Conservation (phyloP, 164 flowering plant species). For the Stephania cephalantha region DNA sequence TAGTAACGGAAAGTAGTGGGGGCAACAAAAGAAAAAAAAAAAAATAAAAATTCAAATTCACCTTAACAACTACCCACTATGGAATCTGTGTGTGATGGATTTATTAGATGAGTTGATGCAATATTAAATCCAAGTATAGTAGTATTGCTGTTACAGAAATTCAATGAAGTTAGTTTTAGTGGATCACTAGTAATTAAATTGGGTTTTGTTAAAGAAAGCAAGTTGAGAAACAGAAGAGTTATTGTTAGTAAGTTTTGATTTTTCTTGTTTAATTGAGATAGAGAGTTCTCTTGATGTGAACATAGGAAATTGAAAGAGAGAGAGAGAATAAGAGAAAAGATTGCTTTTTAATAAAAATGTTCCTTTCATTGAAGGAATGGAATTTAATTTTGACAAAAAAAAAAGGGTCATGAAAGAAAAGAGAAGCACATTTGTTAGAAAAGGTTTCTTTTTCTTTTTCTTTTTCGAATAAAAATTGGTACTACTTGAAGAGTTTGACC, state of each 20-base stretch:
- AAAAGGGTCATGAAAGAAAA: too few species aligned
- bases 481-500: too few species aligned
- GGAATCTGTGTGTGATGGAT: neutral
- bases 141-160: neutral
- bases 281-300: neutral
- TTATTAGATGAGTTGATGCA: neutral
- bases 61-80: neutral
- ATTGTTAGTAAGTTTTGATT: too few species aligned
- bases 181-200: neutral
- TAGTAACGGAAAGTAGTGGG: conserved; percentile 4
- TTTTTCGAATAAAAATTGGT: too few species aligned
- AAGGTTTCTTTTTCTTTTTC: too few species aligned
- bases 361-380: too few species aligned
- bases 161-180: neutral
- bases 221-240: neutral
- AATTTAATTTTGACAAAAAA: too few species aligned
- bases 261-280: too few species aligned
- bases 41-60: neutral
- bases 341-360: too few species aligned
- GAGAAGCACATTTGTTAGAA: too few species aligned
- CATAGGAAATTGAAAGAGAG: neutral
- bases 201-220: neutral
- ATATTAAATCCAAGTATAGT: neutral
- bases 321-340: neutral
- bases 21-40: neutral